A percentile compares a stretch with the other conserved stretches of the same genome.
Conservation (phyloP, 2,329 filamentous ascomycete genomes). For the Aspergillus transmontanensis region DNA sequence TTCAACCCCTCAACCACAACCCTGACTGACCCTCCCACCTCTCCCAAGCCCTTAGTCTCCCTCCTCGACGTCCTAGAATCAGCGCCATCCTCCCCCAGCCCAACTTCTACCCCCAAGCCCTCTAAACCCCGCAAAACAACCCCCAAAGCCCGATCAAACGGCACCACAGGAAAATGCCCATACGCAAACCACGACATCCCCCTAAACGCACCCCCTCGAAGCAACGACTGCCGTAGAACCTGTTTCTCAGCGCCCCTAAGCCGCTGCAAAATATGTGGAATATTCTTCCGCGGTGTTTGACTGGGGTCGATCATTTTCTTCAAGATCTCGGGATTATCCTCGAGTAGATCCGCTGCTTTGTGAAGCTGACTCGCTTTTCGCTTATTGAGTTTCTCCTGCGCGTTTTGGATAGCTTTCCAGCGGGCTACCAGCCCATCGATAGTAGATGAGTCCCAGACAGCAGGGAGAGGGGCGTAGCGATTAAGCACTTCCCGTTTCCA, state of each 20-base stretch:
- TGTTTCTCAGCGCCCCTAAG: background rate
- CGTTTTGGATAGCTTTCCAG: constrained; percentile 10
- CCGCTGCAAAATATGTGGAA: constrained; percentile 14
- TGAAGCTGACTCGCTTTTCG: constrained; percentile 14
- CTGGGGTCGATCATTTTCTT: constrained; percentile 21
- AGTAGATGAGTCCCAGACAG: background rate
- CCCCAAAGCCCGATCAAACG: background rate
- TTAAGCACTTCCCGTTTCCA: background rate
- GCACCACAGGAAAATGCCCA: background rate
- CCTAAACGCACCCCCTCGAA: background rate
- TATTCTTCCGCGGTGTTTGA: constrained; percentile 18
- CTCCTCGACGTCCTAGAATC: background rate
- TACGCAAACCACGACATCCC: background rate
- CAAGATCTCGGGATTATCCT: constrained; percentile 25
- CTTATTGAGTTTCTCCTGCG: constrained; percentile 7
- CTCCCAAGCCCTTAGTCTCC: background rate
- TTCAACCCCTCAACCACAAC: background rate
- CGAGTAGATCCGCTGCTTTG: constrained; percentile 19
- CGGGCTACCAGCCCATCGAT: background rate
- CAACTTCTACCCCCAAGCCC: background rate
- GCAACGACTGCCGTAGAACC: background rate
- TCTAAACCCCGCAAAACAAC: background rate
- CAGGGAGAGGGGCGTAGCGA: background rate
- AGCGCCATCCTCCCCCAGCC: background rate
- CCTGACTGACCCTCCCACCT: background rate